Base-by-base conservation (phyloP, 805 yeast species). In the Lachancea cidri region DNA sequence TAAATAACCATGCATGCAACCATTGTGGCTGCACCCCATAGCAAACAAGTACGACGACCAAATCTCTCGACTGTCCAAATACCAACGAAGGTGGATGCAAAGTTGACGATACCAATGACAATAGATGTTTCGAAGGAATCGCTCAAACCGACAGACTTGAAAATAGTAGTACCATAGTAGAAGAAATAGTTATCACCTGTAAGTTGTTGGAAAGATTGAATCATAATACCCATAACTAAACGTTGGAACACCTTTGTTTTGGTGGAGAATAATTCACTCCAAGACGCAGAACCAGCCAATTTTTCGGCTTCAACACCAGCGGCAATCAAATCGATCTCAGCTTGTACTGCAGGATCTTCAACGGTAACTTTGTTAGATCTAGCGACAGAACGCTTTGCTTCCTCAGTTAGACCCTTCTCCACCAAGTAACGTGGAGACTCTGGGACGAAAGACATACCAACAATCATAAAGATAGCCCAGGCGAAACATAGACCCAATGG, bases 341-440 rank as follows among this genome's bases (percentile, higher is more conserved):
- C 66, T 50, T 70, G 66, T 36, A 79, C 76, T 35, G 76, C 73
- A 44, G 76, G 75, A 49, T 76, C 76, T 33, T 80, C 82, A 14
- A 64, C 49, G 8, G 71, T 54, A 32, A 73, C 69, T 57, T 74
- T 78, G 69, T 80, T 80, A 38, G 81, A 73, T 50, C 60, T 72
- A 19, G 82, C 80, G 41, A 82, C 58, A 17, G 85, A 74, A 16
- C 55, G 58, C 60, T 70, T 77, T 39, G 87, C 87, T 44, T 78
- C 83, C 36, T 81, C 87, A 34, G 74, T 52, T 50, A 64, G 72
- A 45, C 70, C 72, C 42, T 63, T 64, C 64, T 76, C 79, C 46
- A 77, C 69, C 63, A 81, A 71, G 65, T 61, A 82, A 64, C 87
- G 71, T 56, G 87, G 85, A 27, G 86, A 79, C 66, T 82, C 88